Percentiles rank a stretch among this genome's conserved stretches.
These are phyloP conservation scores for Kokia cookei DNA, from an alignment of 441 rosid species.

Conservation along the genomic window DNA sequence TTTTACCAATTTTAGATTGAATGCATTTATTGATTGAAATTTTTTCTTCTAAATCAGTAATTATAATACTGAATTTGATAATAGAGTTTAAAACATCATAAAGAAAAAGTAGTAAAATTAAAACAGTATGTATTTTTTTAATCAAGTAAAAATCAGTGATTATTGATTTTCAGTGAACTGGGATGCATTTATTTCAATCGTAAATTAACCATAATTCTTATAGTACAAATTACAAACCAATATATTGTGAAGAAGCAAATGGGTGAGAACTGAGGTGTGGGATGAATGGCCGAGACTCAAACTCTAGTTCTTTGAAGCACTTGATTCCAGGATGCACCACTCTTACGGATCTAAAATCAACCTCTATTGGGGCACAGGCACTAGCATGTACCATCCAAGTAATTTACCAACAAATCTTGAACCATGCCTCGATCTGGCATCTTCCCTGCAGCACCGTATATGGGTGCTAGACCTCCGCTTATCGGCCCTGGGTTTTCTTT, in stretches of 20 bases:
- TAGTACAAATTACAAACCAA: neutral
- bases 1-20: too few species aligned
- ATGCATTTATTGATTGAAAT: neutral
- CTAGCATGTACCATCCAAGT: slow-evolving; percentile 83
- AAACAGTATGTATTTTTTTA: neutral
- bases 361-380: neutral
- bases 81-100: too few species aligned
- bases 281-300: neutral
- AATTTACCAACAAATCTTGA: slow-evolving; percentile 66
- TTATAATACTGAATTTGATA: too few species aligned
- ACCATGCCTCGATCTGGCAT: slow-evolving; percentile 90
- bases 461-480: slow-evolving; percentile 81
- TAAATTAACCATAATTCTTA: neutral
- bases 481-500: slow-evolving; percentile 84
- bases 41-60: too few species aligned
- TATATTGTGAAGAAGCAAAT: neutral
- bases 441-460: slow-evolving; percentile 95
- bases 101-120: too few species aligned
- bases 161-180: neutral
- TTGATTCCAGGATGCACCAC: slow-evolving; percentile 30
- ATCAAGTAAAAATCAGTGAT: neutral
- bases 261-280: neutral
- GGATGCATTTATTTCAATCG: slow-evolving; percentile 1
- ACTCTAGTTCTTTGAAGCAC: neutral
- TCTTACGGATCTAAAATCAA: neutral